Conservation (phyloP, 2,329 filamentous ascomycete species). For the Fusarium cicatricum region DNA sequence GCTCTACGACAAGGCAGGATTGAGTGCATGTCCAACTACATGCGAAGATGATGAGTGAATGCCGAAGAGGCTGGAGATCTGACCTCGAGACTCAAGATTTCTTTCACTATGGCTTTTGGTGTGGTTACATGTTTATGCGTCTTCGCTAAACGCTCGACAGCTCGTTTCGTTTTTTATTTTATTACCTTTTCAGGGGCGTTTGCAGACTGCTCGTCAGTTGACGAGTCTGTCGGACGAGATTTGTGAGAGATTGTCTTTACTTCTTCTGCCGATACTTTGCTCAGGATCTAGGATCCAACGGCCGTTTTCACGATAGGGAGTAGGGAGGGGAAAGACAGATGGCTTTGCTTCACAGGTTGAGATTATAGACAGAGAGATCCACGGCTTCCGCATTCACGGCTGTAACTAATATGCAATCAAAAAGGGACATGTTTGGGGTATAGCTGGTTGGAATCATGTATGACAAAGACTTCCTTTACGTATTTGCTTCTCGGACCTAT, state of each 20-base stretch:
- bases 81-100: conserved; percentile 20
- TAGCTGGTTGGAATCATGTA: conserved; percentile 45
- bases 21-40: background rate
- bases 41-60: conserved; percentile 16
- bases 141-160: background rate
- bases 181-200: conserved; percentile 34
- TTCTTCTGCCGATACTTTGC: conserved; percentile 35
- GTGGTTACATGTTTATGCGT: conserved; percentile 19
- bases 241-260: conserved; percentile 30
- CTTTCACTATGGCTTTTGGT: conserved; percentile 14
- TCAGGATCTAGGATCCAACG: conserved; percentile 38
- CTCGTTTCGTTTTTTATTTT: conserved; percentile 19
- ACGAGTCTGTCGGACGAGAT: conserved; percentile 20
- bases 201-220: conserved; percentile 19
- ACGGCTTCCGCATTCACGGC: conserved; percentile 42
- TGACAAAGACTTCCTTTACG: conserved; percentile 44
- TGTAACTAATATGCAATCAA: conserved; percentile 51
- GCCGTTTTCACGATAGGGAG: conserved; percentile 36
- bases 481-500: conserved; percentile 35
- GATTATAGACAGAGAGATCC: conserved; percentile 49
- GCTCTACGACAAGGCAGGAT: conserved; percentile 9
- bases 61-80: conserved; percentile 11
- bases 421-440: conserved; percentile 47
- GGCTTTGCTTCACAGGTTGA: conserved; percentile 45
- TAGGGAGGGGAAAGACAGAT: conserved; percentile 38